Evolutionary conservation across 2,329 filamentous ascomycete species (phyloP).

Genomic region (Eutypa lata): DNA sequence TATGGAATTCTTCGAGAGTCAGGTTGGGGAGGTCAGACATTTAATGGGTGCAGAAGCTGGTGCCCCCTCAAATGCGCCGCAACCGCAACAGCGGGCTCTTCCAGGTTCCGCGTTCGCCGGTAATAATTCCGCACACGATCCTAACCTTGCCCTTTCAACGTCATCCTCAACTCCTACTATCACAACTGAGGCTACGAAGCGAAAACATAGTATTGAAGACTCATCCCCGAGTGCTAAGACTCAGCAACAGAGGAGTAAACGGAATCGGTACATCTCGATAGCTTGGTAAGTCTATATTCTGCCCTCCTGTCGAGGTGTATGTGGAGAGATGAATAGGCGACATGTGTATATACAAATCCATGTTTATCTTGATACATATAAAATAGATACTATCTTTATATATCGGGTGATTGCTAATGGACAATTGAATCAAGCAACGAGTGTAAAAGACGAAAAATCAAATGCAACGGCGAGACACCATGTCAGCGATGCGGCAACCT

Average conservation of each 20-base stretch:
- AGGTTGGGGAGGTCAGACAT: slow-evolving; percentile 29
- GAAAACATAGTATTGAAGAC: slow-evolving; percentile 23
- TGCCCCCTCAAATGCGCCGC: slow-evolving; percentile 3
- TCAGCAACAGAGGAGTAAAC: slow-evolving; percentile 51
- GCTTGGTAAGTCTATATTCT: slow-evolving; percentile 47
- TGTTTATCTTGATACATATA: too few species aligned
- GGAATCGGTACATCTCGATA: slow-evolving; percentile 62
- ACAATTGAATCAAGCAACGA: slow-evolving; percentile 52
- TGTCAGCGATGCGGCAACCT: slow-evolving; percentile 68
- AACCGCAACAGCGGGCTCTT: slow-evolving; percentile 4
- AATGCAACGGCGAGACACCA: slow-evolving; percentile 68
- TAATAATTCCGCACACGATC: slow-evolving; percentile 11
- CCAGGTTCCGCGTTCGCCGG: slow-evolving; percentile 11
- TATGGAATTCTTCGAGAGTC: slow-evolving; percentile 33
- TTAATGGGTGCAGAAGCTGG: not conserved
- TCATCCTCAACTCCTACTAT: not conserved
- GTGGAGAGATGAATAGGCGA: too few species aligned
- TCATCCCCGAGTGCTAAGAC: slow-evolving; percentile 10
- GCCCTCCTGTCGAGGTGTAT: not conserved
- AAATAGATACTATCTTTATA: too few species aligned
- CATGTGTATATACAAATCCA: too few species aligned
- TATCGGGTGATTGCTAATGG: slow-evolving; percentile 4
- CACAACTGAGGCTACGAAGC: slow-evolving; percentile 13
- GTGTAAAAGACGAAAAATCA: slow-evolving; percentile 73
- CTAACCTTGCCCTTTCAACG: not conserved